Base-by-base conservation (phyloP, 495 filamentous ascomycete species). In the Neurospora sp. region DNA sequence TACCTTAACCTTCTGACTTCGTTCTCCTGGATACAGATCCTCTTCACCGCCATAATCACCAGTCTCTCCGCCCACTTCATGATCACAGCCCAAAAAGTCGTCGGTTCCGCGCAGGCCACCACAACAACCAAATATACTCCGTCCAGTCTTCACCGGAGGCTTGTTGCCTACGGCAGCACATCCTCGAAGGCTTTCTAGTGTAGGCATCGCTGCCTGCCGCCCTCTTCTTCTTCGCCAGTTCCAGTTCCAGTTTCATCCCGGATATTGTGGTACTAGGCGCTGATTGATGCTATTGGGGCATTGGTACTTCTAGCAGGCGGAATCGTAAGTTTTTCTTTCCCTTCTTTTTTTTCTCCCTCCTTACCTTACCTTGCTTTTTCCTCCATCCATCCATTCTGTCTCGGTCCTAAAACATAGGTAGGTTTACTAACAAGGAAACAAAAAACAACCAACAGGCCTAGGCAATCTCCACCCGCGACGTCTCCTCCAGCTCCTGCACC, bases 301-400 rank as follows among this genome's bases (percentile, higher is more conserved):
- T 70, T 87, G 16, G 80, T 88, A 39, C 82, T 86, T 49, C 78
- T 90, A 6, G 87, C 84, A 11, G 87, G 84, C 39, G 89, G 83
- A 23, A 84, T 88, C 71, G 89, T 89, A 84, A 76, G 88, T 86
- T 16, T 37, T 49, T 42, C 12, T 31, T 40, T 41, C 69, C 5
- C 27, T 39, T 23, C n/a, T 23, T 72, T 2, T 35, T 35, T 2
- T 35, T 5, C 35, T 35, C 27, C 27, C 27, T 31, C 27, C 1
- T 31, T n/a, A n/a, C n/a, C n/a, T n/a, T n/a, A n/a, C n/a, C n/a
- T n/a, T n/a, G n/a, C n/a, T n/a, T n/a, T n/a, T n/a, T n/a, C n/a
- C n/a, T n/a, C n/a, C n/a, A n/a, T n/a, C n/a, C n/a, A n/a, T n/a
- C n/a, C n/a, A n/a, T n/a, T n/a, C n/a, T n/a, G n/a, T n/a, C n/a